phyloP scores from a whole-genome alignment of 2,329 filamentous ascomycete genomes.

The Bipolaris sorokiniana region DNA sequence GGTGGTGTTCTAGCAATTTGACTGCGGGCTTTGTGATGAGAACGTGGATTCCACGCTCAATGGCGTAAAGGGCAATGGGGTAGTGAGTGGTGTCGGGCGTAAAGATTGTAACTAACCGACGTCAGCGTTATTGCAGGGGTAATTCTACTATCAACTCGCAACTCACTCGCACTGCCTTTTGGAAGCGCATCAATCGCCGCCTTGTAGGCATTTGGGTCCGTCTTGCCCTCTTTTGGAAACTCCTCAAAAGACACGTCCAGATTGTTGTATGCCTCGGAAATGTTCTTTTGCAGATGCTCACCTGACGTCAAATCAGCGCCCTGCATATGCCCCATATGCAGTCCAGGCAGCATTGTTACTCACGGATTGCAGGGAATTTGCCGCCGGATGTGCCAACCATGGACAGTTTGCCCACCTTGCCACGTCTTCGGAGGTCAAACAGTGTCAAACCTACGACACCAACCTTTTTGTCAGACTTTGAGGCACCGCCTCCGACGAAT shows the following conservation, averaged over 20 bases:
- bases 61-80: slow-evolving; percentile 89
- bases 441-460: slow-evolving; percentile 89
- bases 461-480: slow-evolving; percentile 92
- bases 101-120: slow-evolving; percentile 81
- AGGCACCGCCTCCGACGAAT: slow-evolving; percentile 83
- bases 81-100: slow-evolving; percentile 93
- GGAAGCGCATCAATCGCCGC: slow-evolving; percentile 81
- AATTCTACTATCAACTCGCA: not conserved
- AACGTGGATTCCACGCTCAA: slow-evolving; percentile 86
- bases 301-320: slow-evolving; percentile 56
- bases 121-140: not conserved
- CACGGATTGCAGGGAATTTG: slow-evolving; percentile 91
- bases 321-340: not conserved
- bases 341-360: slow-evolving; percentile 42
- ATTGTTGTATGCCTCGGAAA: slow-evolving; percentile 83
- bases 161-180: slow-evolving; percentile 73
- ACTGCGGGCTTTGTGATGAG: slow-evolving; percentile 94
- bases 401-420: slow-evolving; percentile 82
- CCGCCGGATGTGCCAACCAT: slow-evolving; percentile 90
- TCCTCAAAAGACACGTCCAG: slow-evolving; percentile 87
- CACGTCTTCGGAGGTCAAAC: slow-evolving; percentile 85
- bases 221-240: slow-evolving; percentile 74
- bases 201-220: slow-evolving; percentile 85
- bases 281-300: slow-evolving; percentile 85
- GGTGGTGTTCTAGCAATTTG: slow-evolving; percentile 81